Conservation (phyloP, 108 stramenopile genomes). For the Conticribra weissflogii region DNA sequence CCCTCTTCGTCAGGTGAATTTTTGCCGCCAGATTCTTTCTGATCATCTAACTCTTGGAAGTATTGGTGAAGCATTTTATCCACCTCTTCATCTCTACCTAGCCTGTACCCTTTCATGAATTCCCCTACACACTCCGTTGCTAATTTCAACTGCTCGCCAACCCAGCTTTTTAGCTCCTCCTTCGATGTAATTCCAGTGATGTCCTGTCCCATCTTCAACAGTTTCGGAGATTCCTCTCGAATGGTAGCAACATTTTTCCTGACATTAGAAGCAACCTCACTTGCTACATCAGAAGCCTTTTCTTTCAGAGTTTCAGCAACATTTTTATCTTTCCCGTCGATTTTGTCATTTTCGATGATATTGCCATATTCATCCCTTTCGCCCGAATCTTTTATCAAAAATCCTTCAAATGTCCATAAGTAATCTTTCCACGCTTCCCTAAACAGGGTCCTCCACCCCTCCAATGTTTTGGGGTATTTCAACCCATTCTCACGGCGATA, state of each 20-base stretch:
- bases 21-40: not conserved
- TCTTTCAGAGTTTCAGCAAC: conserved; percentile 12
- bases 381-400: conserved; percentile 17
- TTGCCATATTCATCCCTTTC: conserved; percentile 43
- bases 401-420: conserved; percentile 41
- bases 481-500: conserved; percentile 17
- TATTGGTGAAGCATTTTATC: conserved; percentile 85
- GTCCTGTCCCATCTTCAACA: conserved; percentile 59
- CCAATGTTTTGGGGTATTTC: conserved; percentile 32
- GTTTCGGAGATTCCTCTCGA: conserved; percentile 44
- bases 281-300: conserved; percentile 31
- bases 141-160: conserved; percentile 65
- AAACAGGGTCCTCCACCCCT: conserved; percentile 33
- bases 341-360: conserved; percentile 26
- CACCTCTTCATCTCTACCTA: conserved; percentile 83
- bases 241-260: conserved; percentile 58
- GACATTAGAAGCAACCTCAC: conserved; percentile 53
- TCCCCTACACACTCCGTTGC: conserved; percentile 67
- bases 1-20: not conserved
- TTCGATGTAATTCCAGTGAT: conserved; percentile 64
- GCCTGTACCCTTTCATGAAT: conserved; percentile 87
- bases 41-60: conserved; percentile 65
- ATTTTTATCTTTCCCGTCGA: conserved; percentile 7
- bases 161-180: conserved; percentile 66
- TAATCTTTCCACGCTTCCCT: conserved; percentile 29